These are phyloP conservation scores for Exobasidium cylindrosporum DNA, from an alignment of 1,284 basidiomycete genomes.

Conservation along the genomic window DNA sequence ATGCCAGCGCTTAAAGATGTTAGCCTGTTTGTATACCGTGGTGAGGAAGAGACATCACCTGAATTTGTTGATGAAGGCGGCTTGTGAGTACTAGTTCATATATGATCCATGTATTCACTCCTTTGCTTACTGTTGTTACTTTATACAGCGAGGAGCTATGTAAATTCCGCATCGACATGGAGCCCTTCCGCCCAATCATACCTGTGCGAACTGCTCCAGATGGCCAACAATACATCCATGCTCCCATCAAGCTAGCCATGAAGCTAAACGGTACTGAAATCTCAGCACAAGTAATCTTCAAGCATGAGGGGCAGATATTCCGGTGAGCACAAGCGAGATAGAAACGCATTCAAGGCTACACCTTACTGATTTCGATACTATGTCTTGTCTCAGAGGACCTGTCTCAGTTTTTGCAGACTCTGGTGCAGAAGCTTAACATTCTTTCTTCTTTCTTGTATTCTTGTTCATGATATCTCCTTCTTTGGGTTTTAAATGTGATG, in stretches of 20 bases:
- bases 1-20: slow-evolving; percentile 9
- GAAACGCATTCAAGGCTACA: too few relatives aligned
- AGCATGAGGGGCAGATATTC: slow-evolving; percentile 12
- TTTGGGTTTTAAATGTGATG: too few relatives aligned
- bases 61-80: slow-evolving; percentile 20
- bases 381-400: neutral
- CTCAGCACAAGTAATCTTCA: slow-evolving; percentile 14
- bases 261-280: slow-evolving; percentile 18
- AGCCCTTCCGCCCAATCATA: slow-evolving; percentile 13
- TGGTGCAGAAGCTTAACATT: too few relatives aligned
- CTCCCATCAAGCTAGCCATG: slow-evolving; percentile 17
- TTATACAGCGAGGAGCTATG: slow-evolving; percentile 14
- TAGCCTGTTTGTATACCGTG: slow-evolving; percentile 15
- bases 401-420: neutral
- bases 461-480: too few relatives aligned
- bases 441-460: too few relatives aligned
- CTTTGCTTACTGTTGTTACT: neutral
- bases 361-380: neutral
- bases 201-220: slow-evolving; percentile 13
- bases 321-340: neutral
- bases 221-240: slow-evolving; percentile 11
- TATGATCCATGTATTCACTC: neutral
- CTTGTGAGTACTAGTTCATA: slow-evolving; percentile 9
- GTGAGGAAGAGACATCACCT: slow-evolving; percentile 11
- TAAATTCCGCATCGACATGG: slow-evolving; percentile 17